Conservation (phyloP, 495 filamentous ascomycete genomes). For the Penicillium cinerascens region DNA sequence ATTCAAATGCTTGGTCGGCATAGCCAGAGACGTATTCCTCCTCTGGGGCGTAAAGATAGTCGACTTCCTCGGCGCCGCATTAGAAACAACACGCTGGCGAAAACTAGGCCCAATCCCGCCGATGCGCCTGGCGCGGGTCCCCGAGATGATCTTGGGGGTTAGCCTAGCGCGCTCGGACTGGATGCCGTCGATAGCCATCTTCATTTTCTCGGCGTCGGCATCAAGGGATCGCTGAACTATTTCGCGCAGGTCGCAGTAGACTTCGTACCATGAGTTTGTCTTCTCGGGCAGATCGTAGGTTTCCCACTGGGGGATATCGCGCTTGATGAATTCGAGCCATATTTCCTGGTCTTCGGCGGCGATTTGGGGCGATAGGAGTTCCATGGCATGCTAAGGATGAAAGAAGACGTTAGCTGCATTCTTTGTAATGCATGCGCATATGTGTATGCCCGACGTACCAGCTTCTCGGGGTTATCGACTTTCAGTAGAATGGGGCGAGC, state of each 20-base stretch:
- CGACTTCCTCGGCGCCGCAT: constrained; percentile 21
- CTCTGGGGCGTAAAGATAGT: constrained; percentile 37
- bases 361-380: constrained; percentile 65
- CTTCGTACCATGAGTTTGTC: constrained; percentile 58
- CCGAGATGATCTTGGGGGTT: constrained; percentile 42
- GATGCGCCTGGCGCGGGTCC: constrained; percentile 6
- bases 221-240: constrained; percentile 45
- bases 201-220: constrained; percentile 46
- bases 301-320: constrained; percentile 62
- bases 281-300: constrained; percentile 53
- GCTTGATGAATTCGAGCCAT: constrained; percentile 65
- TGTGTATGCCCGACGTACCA: constrained; percentile 41
- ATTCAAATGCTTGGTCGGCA: constrained; percentile 40
- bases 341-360: constrained; percentile 56
- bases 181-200: constrained; percentile 47
- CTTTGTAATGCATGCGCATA: neutral
- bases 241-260: constrained; percentile 53
- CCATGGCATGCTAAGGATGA: constrained; percentile 48
- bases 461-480: constrained; percentile 62
- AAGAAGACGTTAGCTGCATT: neutral
- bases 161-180: constrained; percentile 47
- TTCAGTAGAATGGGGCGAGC: constrained; percentile 58
- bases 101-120: constrained; percentile 9
- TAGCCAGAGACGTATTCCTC: constrained; percentile 34
- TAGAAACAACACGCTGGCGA: constrained; percentile 24